Base-by-base conservation (phyloP, 176 grass and related monocot species). In the Aegilops umbellulata region DNA sequence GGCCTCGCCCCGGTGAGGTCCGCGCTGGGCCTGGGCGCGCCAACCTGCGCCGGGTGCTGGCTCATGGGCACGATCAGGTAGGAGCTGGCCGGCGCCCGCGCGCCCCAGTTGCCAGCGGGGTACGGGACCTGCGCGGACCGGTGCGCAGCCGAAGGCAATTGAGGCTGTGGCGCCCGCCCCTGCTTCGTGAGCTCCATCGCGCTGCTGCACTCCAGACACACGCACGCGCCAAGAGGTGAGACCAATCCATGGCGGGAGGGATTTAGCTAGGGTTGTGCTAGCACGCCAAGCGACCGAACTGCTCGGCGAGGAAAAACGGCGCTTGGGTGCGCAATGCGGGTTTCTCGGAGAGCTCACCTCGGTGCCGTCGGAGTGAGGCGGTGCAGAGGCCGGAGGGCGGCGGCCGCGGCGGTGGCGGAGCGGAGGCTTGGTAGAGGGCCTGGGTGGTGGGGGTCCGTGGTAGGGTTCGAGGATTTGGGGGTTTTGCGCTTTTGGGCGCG, bases 161-260 rank as follows among this genome's bases (percentile, higher is more conserved):
- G 38, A 15, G 64, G 83, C 14, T 66, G 76, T 17, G 26, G 49
- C 19, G 47, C 44, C 39, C 70, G 80, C 22, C 81, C 72, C 65
- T 61, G 65, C 60, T 80, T 89, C n/a, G 76, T 13, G 49, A 80
- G 49, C 75, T 83, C 90, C 90, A 92, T 89, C 69, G 13, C 69
- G 14, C 32, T 20, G 27, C 83, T 25, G 23, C 78, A 27, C 76
- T 14, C 36, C 22, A 51, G 3, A 27, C 74, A 60, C 76, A 31
- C 44, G 80, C 57, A 24, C 14, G 3, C 26, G 29, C 66, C 47
- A 13, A 60, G 0, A 3, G 60, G 15, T 27, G 58, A 63, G n/a
- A 41, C 16, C 4, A 16, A 26, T 60, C 68, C 53, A 74, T 30
- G 60, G 60, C 60, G 3, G 36, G 29, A 20, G 60, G 23, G 19